These are phyloP conservation scores for Beta lomatogona DNA, from an alignment of 179 eudicot species.

Conservation along the genomic window DNA sequence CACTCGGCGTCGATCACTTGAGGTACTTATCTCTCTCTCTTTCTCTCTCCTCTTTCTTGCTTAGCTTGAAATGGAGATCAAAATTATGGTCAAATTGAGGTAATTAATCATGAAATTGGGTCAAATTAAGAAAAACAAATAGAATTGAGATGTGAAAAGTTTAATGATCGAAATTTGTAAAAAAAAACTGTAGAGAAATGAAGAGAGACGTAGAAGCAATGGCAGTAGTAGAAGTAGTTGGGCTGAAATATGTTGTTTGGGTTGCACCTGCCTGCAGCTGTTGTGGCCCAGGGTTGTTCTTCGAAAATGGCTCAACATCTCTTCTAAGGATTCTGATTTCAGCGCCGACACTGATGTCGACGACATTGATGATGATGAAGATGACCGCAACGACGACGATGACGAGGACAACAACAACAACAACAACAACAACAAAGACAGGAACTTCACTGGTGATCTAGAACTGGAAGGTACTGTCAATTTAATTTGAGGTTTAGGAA, in stretches of 20 bases:
- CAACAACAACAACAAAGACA: too few relatives aligned
- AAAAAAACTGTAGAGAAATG: slow-evolving; percentile 14
- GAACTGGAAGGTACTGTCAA: too few relatives aligned
- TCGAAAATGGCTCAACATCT: slow-evolving; percentile 61
- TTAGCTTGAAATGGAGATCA: not conserved
- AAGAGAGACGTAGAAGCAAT: not conserved
- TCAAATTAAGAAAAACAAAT: not conserved
- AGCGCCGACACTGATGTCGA: slow-evolving; percentile 43
- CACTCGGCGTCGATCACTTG: slow-evolving; percentile 31
- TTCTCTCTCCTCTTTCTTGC: not conserved
- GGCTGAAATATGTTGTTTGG: slow-evolving; percentile 55
- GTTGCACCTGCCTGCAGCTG: slow-evolving; percentile 59
- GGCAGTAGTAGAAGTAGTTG: slow-evolving; percentile 17
- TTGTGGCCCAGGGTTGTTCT: slow-evolving; percentile 60
- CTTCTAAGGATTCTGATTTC: slow-evolving; percentile 46
- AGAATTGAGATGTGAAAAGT: not conserved
- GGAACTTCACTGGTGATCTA: too few relatives aligned
- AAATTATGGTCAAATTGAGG: too few relatives aligned
- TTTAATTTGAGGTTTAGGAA: too few relatives aligned
- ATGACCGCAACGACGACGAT: not conserved
- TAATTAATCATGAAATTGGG: not conserved
- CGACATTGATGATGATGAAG: slow-evolving; percentile 36
- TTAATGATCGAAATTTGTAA: not conserved
- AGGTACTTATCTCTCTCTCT: slow-evolving; percentile 1
- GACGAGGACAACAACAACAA: not conserved